Base-by-base conservation (phyloP, 1,284 basidiomycete species). In the Cryptococcus maquisensis region DNA sequence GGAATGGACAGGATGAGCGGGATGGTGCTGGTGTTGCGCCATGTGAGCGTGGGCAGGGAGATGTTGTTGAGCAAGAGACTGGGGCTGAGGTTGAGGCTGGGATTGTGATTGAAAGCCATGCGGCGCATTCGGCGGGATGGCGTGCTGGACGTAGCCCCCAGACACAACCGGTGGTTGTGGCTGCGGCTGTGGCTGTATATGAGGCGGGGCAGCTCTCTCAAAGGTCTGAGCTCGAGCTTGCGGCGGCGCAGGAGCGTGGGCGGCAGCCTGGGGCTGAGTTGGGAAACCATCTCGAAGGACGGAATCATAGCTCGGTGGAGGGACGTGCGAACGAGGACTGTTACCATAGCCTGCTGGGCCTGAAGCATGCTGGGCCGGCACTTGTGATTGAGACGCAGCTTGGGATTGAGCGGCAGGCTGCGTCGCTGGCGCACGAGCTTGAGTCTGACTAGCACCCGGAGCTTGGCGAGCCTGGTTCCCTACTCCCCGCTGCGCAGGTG, bases 241-340 rank as follows among this genome's bases (percentile, higher is more conserved):
- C 35, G 2, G 1, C 13, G 18, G 24, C 8, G 16, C 21, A 18
- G 23, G 12, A 32, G 45, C 35, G 47, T 53, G 28, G 24, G 15
- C 12, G 12, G 6, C 28, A 13, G 16, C 24, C 21, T 18, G 20
- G 32, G 12, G 21, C 16, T 46, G 23, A 28, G 23, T 15, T 12
- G 35, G 10, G 18, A 41, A 41, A 12, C 9, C 16, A 4, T 40
- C 35, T 2, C 35, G 35, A 16, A 13, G 23, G 43, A 38, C 7
- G 43, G 43, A 18, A 20, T 49, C 55, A 40, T 56, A 50, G 6
- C 42, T 32, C 6, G 55, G 55, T 6, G 51, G 46, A 24, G 50
- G 50, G 6, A 6, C 41, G 26, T 36, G 52, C 42, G n/a, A 39
- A 36, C 49, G 39, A 2, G 50, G 50, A 21, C 46, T 52, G n/a